Evolutionary conservation across 345 rosid genomes (phyloP), one percentile per base, ranked within the genome.

Genomic region (Mangifera indica): DNA sequence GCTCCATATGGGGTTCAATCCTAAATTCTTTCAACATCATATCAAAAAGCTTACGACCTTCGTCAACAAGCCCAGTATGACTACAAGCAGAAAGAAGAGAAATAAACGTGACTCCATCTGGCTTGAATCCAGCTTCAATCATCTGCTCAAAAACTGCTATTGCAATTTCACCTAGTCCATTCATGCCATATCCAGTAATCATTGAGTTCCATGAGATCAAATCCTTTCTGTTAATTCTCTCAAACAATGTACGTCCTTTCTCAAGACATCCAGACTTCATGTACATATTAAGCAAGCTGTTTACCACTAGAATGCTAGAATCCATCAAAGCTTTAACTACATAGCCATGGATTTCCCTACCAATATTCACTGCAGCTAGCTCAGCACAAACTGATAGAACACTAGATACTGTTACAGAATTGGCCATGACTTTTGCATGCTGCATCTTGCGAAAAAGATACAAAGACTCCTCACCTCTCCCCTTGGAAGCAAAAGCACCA

Each of bases 11-110:
- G 7, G 90, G 91, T 76, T 84, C 80, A 48, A 86, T 73, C 40
- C 80, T 84, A 32, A 78, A 85, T 26, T 72, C 77, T 22, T 12
- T 52, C 20, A 49, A 32, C 91, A 88, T 88, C 15, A 77, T 77
- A 68, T 83, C 51, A 70, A 85, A 86, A 66, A 86, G 61, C 21
- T 45, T 69, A 52, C 83, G 87, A 11, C 89, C 97, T 77, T 85
- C 76, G 21, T 72, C 60, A 54, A 87, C 91, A 68, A 91, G 83
- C 63, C 96, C 93, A 34, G 90, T 82, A 69, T 86, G 96, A 80
- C 88, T 87, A 72, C 93, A 91, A 4, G 96, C 90, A 72, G 97
- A 88, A 67, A 86, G 93, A 84, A 87, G 82, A 42, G 97, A 87
- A 54, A 88, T 78, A 72, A 91, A 82, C n/a, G 92, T 81, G 65